phyloP scores from a whole-genome alignment of 164 flowering plant genomes.

The Magnolia changhungtana region DNA sequence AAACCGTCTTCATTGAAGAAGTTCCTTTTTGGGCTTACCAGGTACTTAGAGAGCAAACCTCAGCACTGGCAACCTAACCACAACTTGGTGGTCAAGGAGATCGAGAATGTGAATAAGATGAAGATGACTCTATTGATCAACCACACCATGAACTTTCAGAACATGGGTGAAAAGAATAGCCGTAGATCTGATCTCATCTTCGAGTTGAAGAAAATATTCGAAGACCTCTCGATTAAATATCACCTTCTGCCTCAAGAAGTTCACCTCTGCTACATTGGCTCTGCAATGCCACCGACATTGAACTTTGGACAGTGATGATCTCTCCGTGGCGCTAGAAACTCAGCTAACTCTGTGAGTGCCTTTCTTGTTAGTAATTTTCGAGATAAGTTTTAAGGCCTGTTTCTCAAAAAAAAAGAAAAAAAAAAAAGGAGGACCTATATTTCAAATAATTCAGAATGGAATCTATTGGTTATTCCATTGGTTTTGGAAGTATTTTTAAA shows the following conservation, averaged over 20 bases:
- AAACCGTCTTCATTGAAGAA: not conserved
- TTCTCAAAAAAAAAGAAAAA: too few relatives aligned
- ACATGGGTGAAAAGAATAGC: slow-evolving; percentile 49
- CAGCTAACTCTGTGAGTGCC: not conserved
- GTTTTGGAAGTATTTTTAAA: too few relatives aligned
- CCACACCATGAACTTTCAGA: slow-evolving; percentile 84
- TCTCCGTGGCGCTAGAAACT: not conserved
- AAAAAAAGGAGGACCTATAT: too few relatives aligned
- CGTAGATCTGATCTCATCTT: slow-evolving; percentile 62
- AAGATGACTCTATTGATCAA: slow-evolving; percentile 55
- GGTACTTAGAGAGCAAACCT: slow-evolving; percentile 78
- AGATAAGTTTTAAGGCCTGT: too few relatives aligned
- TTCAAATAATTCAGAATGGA: too few relatives aligned
- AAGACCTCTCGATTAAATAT: slow-evolving; percentile 60
- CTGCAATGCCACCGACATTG: not conserved
- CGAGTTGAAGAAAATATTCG: slow-evolving; percentile 70
- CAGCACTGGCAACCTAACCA: slow-evolving; percentile 64
- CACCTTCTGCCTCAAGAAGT: slow-evolving; percentile 82
- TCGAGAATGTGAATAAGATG: slow-evolving; percentile 74
- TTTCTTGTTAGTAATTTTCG: not conserved
- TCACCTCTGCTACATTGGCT: slow-evolving; percentile 27
- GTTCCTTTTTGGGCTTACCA: slow-evolving; percentile 15
- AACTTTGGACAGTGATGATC: slow-evolving; percentile 2
- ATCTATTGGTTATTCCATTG: too few relatives aligned
- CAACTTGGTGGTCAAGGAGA: slow-evolving; percentile 59